Base-by-base conservation (phyloP, 164 flowering plant species). In the Tetracentron sinense region DNA sequence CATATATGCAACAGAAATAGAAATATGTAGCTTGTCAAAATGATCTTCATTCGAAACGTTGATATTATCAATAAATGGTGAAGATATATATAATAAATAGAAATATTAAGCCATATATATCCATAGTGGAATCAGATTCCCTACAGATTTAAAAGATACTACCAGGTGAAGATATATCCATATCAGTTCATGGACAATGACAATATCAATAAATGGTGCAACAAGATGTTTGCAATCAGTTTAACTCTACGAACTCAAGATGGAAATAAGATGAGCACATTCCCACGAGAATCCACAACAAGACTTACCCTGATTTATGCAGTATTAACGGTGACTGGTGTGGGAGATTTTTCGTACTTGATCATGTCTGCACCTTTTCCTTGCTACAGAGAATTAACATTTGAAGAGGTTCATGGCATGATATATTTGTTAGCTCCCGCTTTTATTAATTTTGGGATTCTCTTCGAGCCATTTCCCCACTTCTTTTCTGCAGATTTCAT, bases 401-500 rank as follows among this genome's bases (percentile, higher is more conserved):
- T 8, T n/a, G n/a, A n/a, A 4, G 2, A n/a, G 56, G 14, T n/a
- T n/a, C n/a, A n/a, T n/a, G n/a, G n/a, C n/a, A 15, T 52, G 29
- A 52, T 26, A 53, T 3, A 26, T 53, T 4, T 16, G 27, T 27
- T 25, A 23, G 3, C n/a, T 27, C n/a, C 4, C 4, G 55, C n/a
- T 26, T 22, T 15, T 16, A 27, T 53, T 31, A 3, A 26, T 53
- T 27, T n/a, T 53, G n/a, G n/a, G 6, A 22, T 42, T 27, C 33
- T 44, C n/a, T 35, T 48, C 15, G 20, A 30, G 53, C 35, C 19
- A 54, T 5, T 31, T 64, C 55, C 44, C 55, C 50, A 11, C 20
- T 50, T 64, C 56, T 47, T 60, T 30, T 65, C 28, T 33, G 65
- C 52, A 64, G 15, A 60, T 65, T 50, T 55, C 61, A 56, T 7